A percentile compares a stretch with the other conserved stretches of the same genome.
These are phyloP conservation scores for Bipolaris sorokiniana DNA, from an alignment of 2,329 filamentous ascomycete genomes.

Conservation along the genomic window DNA sequence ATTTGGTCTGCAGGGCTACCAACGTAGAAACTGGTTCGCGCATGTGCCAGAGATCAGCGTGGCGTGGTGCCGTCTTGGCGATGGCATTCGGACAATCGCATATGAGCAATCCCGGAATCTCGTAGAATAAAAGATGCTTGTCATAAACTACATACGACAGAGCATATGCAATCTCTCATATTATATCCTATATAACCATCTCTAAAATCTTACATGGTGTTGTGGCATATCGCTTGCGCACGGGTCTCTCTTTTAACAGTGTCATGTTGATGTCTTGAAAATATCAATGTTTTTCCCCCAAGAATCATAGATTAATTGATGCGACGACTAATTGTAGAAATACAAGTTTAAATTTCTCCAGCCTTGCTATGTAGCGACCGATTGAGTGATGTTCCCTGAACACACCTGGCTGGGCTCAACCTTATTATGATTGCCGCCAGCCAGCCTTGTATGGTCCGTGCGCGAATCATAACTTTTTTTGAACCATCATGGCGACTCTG, in stretches of 20 bases:
- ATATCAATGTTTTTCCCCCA: too few relatives aligned
- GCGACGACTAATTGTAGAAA: too few relatives aligned
- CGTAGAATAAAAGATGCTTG: not conserved
- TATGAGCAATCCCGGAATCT: not conserved
- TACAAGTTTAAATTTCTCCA: too few relatives aligned
- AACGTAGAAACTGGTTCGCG: conserved; percentile 22
- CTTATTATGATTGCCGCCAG: not conserved
- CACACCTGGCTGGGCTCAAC: not conserved
- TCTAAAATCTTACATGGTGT: too few relatives aligned
- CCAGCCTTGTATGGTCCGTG: not conserved
- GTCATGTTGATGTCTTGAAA: too few relatives aligned
- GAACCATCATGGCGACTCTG: conserved; percentile 5
- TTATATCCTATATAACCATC: too few relatives aligned
- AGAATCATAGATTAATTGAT: too few relatives aligned
- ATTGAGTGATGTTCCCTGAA: too few relatives aligned
- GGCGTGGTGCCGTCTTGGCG: conserved; percentile 29
- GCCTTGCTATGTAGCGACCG: too few relatives aligned
- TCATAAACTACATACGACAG: not conserved
- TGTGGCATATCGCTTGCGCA: too few relatives aligned
- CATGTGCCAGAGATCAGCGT: conserved; percentile 26
- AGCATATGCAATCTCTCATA: too few relatives aligned
- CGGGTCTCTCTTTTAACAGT: too few relatives aligned
- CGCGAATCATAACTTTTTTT: conserved; percentile 10
- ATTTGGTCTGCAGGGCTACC: conserved; percentile 26
- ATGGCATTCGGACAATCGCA: conserved; percentile 25